Conservation (phyloP, 345 rosid genomes). For the Hibiscus mutabilis region DNA sequence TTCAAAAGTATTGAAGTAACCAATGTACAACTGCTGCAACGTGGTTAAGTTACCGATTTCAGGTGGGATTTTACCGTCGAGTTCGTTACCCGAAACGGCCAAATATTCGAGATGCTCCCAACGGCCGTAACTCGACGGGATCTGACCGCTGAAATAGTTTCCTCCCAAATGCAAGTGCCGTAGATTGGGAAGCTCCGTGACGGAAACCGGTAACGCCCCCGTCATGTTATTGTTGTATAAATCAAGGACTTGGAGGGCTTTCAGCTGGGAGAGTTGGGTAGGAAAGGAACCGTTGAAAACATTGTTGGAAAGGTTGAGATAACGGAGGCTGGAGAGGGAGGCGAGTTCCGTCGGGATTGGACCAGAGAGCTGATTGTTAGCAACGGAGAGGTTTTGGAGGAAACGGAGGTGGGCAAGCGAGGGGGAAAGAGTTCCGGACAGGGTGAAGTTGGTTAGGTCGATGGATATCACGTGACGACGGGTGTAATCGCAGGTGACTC, state of each 20-base stretch:
- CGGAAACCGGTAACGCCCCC: constrained; percentile 60
- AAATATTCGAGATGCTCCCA: constrained; percentile 69
- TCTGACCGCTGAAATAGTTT: constrained; percentile 61
- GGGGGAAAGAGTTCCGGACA: constrained; percentile 61
- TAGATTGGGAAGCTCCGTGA: constrained; percentile 53
- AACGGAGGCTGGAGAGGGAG: constrained; percentile 46
- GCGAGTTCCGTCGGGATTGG: constrained; percentile 64
- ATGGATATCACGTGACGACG: constrained; percentile 55
- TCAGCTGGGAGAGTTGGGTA: constrained; percentile 39
- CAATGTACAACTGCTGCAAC: constrained; percentile 68
- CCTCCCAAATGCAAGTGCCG: constrained; percentile 85
- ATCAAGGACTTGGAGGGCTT: constrained; percentile 69
- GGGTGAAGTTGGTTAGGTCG: constrained; percentile 58
- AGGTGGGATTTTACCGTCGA: constrained; percentile 59
- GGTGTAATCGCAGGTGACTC: constrained; percentile 65
- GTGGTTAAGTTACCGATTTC: constrained; percentile 65
- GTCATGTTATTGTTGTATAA: constrained; percentile 90
- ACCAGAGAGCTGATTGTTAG: constrained; percentile 54
- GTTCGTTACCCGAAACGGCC: constrained; percentile 77
- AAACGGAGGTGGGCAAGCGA: constrained; percentile 51
- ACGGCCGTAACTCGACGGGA: constrained; percentile 65
- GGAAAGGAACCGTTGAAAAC: constrained; percentile 74
- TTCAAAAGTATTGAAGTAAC: constrained; percentile 63
- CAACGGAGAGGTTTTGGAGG: constrained; percentile 54
- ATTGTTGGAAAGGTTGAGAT: constrained; percentile 71